A percentile compares a stretch with the other conserved stretches of the same genome.
These are phyloP conservation scores for Pichia kluyveri DNA, from an alignment of 805 yeast genomes.

Conservation along the genomic window DNA sequence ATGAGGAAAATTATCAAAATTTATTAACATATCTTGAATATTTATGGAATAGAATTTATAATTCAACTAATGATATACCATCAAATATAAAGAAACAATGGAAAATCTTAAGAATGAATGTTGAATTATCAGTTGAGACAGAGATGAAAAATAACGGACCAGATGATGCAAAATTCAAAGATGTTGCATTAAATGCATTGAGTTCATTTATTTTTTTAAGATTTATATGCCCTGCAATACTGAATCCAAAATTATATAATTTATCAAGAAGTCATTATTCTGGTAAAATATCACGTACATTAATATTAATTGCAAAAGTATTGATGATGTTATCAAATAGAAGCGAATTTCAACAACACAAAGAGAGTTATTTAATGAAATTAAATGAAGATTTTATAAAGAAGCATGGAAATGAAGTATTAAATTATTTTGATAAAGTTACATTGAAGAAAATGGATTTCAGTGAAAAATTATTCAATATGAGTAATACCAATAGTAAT, in stretches of 20 bases:
- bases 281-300: slow-evolving; percentile 63
- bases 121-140: slow-evolving; percentile 44
- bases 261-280: slow-evolving; percentile 63
- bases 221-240: slow-evolving; percentile 82
- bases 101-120: slow-evolving; percentile 50
- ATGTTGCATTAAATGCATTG: slow-evolving; percentile 56
- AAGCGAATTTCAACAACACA: slow-evolving; percentile 59
- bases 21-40: slow-evolving; percentile 35
- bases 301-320: slow-evolving; percentile 74
- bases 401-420: slow-evolving; percentile 45
- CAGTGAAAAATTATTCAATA: slow-evolving; percentile 44
- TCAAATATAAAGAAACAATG: slow-evolving; percentile 54
- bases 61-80: slow-evolving; percentile 71
- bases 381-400: slow-evolving; percentile 61
- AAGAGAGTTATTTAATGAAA: slow-evolving; percentile 69
- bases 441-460: slow-evolving; percentile 62
- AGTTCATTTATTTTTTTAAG: slow-evolving; percentile 79
- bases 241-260: slow-evolving; percentile 81
- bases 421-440: slow-evolving; percentile 63
- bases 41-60: slow-evolving; percentile 59
- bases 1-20: slow-evolving; percentile 29
- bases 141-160: slow-evolving; percentile 27
- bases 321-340: slow-evolving; percentile 74
- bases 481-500: slow-evolving; percentile 48
- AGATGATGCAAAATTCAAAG: slow-evolving; percentile 27